Conservation (phyloP, 345 rosid genomes). For the Eucalyptus albens region DNA sequence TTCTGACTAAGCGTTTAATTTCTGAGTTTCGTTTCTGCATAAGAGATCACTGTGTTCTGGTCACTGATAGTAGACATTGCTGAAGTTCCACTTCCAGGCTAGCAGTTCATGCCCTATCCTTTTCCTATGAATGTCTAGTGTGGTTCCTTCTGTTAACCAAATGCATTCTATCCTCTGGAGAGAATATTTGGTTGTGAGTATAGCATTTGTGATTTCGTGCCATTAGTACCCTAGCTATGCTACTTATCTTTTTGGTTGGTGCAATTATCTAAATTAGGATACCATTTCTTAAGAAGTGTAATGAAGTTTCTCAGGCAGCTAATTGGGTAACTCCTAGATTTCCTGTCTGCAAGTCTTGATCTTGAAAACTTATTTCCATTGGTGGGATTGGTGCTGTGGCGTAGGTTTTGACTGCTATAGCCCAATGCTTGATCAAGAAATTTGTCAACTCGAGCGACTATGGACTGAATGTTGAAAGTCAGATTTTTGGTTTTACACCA, state of each 20-base stretch:
- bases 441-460: background rate
- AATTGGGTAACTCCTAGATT: background rate
- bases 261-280: background rate
- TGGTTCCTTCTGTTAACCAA: background rate
- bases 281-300: background rate
- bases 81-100: background rate
- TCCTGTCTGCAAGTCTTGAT: background rate
- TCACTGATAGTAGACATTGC: background rate
- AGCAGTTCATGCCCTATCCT: background rate
- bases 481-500: background rate
- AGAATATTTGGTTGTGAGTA: background rate
- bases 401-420: background rate
- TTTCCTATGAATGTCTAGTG: background rate
- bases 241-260: background rate
- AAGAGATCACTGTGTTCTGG: background rate
- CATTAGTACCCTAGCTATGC: background rate
- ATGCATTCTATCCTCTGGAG: background rate
- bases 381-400: background rate
- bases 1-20: background rate
- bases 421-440: background rate
- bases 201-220: background rate
- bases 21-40: background rate
- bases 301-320: background rate
- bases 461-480: background rate
- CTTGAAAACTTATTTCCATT: background rate